Percentiles rank a stretch among this genome's conserved stretches.
phyloP scores from a whole-genome alignment of 2,329 filamentous ascomycete species.

The Fusarium verrucosum region DNA sequence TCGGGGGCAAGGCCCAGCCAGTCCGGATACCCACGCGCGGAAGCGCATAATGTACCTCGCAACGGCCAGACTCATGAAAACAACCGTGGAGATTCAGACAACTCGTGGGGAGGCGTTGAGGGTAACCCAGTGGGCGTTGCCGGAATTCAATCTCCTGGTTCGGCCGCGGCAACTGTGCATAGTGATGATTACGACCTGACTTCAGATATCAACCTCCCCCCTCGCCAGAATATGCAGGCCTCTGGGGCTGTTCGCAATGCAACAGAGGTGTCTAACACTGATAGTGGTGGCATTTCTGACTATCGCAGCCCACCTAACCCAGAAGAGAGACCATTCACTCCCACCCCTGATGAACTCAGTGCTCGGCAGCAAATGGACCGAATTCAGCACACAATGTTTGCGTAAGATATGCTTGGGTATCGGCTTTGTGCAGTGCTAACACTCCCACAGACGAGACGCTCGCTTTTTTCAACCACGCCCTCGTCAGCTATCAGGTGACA shows the following conservation, averaged over 20 bases:
- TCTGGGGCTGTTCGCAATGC: background rate
- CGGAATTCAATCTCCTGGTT: conserved; percentile 39
- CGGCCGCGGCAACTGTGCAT: conserved; percentile 49
- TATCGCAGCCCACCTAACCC: conserved; percentile 18
- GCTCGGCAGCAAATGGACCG: background rate
- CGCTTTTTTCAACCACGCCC: background rate
- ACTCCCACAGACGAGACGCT: background rate
- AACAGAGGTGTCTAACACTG: background rate
- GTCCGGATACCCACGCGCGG: background rate
- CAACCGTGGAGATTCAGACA: background rate
- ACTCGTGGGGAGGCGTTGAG: background rate
- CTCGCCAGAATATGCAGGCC: background rate
- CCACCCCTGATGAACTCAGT: background rate
- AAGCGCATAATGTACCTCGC: background rate
- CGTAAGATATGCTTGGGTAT: background rate
- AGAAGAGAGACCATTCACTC: conserved; percentile 1
- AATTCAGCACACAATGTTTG: background rate
- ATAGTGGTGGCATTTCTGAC: conserved; percentile 14
- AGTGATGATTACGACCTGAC: conserved; percentile 49
- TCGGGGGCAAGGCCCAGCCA: background rate
- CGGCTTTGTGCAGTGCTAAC: background rate
- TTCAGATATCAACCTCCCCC: background rate
- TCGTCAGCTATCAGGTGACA: background rate
- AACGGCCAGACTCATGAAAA: background rate
- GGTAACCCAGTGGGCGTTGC: background rate